These are phyloP conservation scores for Lachnellula occidentalis DNA, from an alignment of 2,329 filamentous ascomycete genomes.

Conservation along the genomic window DNA sequence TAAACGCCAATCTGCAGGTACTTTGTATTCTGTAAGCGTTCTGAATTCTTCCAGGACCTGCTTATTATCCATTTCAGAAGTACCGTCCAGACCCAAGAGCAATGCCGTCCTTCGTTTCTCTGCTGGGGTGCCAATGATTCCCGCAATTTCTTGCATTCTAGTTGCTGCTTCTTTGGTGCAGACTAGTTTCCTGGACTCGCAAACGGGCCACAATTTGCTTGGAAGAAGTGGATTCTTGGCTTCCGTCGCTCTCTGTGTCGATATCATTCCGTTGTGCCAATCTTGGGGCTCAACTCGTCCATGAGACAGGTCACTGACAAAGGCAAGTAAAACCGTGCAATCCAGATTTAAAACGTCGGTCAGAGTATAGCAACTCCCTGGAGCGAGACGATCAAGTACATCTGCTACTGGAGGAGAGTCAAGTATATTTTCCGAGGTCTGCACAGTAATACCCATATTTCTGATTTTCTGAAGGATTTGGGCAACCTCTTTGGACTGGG, in stretches of 20 bases:
- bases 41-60: conserved; percentile 33
- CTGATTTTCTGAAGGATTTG: conserved; percentile 49
- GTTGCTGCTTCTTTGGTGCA: conserved; percentile 57
- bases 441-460: conserved; percentile 38
- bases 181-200: conserved; percentile 47
- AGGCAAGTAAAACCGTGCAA: conserved; percentile 61
- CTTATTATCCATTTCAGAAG: conserved; percentile 17
- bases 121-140: conserved; percentile 52
- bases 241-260: conserved; percentile 56
- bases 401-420: conserved; percentile 14
- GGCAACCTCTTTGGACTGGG: conserved; percentile 47
- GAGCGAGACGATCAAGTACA: conserved; percentile 31
- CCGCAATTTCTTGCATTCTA: conserved; percentile 59
- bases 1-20: conserved; percentile 49
- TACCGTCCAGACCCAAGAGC: conserved; percentile 39
- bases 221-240: conserved; percentile 52
- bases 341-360: conserved; percentile 48
- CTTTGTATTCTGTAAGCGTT: conserved; percentile 45
- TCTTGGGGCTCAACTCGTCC: conserved; percentile 28
- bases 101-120: conserved; percentile 52
- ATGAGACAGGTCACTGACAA: conserved; percentile 57
- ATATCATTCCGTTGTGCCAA: conserved; percentile 30
- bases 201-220: conserved; percentile 56
- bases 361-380: conserved; percentile 35
- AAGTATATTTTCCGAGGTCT: conserved; percentile 25